Percentiles rank a stretch among this genome's conserved stretches.
Conservation (phyloP, 2,329 filamentous ascomycete genomes). For the Nigrospora sphaerica region DNA sequence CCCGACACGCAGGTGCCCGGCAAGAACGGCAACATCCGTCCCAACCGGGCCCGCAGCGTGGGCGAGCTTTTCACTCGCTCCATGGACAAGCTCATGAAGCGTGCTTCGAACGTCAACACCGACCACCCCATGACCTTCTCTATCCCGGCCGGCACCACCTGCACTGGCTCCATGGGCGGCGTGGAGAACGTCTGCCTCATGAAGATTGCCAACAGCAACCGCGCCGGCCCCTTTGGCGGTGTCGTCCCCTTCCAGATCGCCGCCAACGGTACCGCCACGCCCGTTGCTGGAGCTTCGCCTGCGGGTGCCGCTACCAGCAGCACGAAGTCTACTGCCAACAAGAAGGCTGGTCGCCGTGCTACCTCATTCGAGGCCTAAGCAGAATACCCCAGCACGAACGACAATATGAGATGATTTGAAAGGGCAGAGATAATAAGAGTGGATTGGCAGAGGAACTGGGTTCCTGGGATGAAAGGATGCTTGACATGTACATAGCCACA, state of each 20-base stretch:
- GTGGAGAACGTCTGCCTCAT: slow-evolving; percentile 30
- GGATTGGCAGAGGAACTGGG: too few species aligned
- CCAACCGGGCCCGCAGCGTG: slow-evolving; percentile 10
- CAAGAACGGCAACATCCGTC: slow-evolving; percentile 23
- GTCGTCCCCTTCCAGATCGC: slow-evolving; percentile 30
- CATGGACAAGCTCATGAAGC: slow-evolving; percentile 13
- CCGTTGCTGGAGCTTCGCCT: background rate
- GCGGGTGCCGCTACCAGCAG: background rate
- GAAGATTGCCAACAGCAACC: slow-evolving; percentile 34
- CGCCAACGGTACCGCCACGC: slow-evolving; percentile 4
- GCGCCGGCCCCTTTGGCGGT: slow-evolving; percentile 33
- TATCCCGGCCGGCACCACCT: slow-evolving; percentile 30
- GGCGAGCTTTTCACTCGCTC: slow-evolving; percentile 9
- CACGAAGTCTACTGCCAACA: background rate
- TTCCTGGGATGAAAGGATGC: too few species aligned
- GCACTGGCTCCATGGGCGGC: slow-evolving; percentile 25
- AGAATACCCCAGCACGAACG: background rate
- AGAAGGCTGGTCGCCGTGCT: background rate
- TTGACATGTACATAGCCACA: too few species aligned
- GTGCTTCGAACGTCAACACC: slow-evolving; percentile 21
- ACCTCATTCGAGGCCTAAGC: background rate
- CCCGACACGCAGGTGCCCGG: slow-evolving; percentile 29
- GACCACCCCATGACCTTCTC: slow-evolving; percentile 23
- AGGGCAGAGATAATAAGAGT: too few species aligned
- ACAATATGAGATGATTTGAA: too few species aligned